A percentile compares a stretch with the other conserved stretches of the same genome.
Conservation (phyloP, 2,329 filamentous ascomycete genomes). For the Aspergillus ochraceus region DNA sequence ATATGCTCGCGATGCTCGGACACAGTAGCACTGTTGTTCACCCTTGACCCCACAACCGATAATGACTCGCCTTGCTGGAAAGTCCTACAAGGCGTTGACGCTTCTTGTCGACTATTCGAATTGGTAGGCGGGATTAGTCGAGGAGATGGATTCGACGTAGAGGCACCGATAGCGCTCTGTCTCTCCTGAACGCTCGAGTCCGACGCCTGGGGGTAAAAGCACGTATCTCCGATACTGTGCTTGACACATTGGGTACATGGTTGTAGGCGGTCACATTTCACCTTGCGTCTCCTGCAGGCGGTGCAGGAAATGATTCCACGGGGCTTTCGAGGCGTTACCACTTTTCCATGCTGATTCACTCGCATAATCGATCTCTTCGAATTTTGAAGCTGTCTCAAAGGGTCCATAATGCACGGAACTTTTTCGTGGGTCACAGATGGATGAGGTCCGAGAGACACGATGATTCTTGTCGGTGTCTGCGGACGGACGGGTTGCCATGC, state of each 20-base stretch:
- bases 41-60: background rate
- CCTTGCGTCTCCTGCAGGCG: background rate
- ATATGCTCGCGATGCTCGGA: background rate
- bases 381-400: background rate
- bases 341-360: background rate
- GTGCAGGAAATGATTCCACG: background rate
- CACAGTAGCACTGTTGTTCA: background rate
- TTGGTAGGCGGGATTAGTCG: background rate
- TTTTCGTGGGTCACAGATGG: background rate
- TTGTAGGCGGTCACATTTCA: background rate
- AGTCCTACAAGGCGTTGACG: background rate
- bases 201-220: background rate
- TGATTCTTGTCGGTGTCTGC: background rate
- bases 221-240: background rate
- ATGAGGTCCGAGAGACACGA: too few relatives aligned
- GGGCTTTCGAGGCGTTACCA: background rate
- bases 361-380: background rate
- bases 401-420: background rate
- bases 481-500: too few relatives aligned
- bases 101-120: background rate
- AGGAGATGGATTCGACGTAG: background rate
- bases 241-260: background rate
- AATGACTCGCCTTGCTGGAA: background rate
- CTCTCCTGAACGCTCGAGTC: too few relatives aligned
- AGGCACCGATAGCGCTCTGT: background rate